Conservation (phyloP, 768 basidiomycete species). For the Rhizopogon salebrosus region DNA sequence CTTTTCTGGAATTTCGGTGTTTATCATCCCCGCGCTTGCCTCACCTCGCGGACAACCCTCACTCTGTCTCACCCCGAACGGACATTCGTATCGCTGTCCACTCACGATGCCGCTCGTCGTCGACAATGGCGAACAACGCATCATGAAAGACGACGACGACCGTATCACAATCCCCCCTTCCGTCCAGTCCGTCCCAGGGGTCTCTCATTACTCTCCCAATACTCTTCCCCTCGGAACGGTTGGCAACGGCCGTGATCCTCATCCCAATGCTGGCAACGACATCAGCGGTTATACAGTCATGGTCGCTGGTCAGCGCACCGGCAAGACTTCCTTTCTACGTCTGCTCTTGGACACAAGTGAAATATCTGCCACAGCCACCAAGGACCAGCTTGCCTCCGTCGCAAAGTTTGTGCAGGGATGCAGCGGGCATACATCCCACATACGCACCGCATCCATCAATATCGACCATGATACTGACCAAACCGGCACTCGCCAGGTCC, state of each 20-base stretch:
- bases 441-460: constrained; percentile 67
- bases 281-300: constrained; percentile 58
- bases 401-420: constrained; percentile 79
- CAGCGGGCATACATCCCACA: constrained; percentile 66
- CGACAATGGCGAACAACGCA: constrained; percentile 52
- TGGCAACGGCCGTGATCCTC: constrained; percentile 22
- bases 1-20: constrained; percentile 38
- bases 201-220: constrained; percentile 20
- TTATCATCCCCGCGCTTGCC: constrained; percentile 65
- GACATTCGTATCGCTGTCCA: constrained; percentile 33
- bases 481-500: constrained; percentile 37
- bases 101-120: constrained; percentile 44
- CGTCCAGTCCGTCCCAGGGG: constrained; percentile 23
- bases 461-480: constrained; percentile 56
- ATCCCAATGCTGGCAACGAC: constrained; percentile 12
- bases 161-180: constrained; percentile 16
- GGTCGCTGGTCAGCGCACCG: constrained; percentile 77
- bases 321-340: constrained; percentile 84
- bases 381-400: constrained; percentile 74
- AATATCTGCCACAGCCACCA: constrained; percentile 54
- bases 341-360: constrained; percentile 79
- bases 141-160: constrained; percentile 40
- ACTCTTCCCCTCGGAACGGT: constrained; percentile 24
- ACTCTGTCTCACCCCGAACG: constrained; percentile 40
- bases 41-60: constrained; percentile 55